Base-by-base conservation (phyloP, 768 basidiomycete genomes). In the Inosperma sp. region DNA sequence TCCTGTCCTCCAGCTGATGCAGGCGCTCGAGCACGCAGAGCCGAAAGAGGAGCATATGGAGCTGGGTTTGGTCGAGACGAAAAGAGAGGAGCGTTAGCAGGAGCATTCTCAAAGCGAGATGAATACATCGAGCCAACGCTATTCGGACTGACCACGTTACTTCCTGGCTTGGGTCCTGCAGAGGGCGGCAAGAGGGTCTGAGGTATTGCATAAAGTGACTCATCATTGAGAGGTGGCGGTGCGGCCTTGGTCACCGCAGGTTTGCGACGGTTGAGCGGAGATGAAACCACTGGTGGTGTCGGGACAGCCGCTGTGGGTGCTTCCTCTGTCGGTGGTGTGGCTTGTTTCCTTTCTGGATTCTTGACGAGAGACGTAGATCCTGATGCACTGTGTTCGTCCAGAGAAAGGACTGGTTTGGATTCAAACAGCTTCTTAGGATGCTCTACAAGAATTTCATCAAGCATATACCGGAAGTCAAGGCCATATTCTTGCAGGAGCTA, bases 401-500 rank as follows among this genome's bases (percentile, higher is more conserved):
- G 63, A 17, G 60, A 57, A 41, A 72, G 61, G 19, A 66, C 50
- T 9, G 66, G 58, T 22, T 67, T 59, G 9, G 60, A 26, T 43
- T 65, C 62, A 10, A 53, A 33, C 14, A 50, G 56, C 41, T 71
- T 62, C 58, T 77, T 78, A 2, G 81, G 78, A 17, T 73, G 67
- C 48, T 77, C 76, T 10, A 75, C 67, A 1, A 90, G 74, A 3
- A 88, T 71, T n/a, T 78, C 75, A 27, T 90, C 83, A n/a, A 97
- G 74, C n/a, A 95, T 74, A 71, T 86, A 93, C 19, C 87, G 86
- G 65, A 97, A 96, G 70, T 96, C 94, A 29, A 97, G 81, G 2
- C 94, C 94, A 61, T 85, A 92, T 60, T 97, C 94, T 71, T 92
- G 85, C 5, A 97, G 74, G 13, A 95, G 79, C 88, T 92, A 56